Percentiles rank a stretch among this genome's conserved stretches.
These are phyloP conservation scores for Yamadazyma jaroonii DNA, from an alignment of 1,139 yeast genomes.

Conservation along the genomic window DNA sequence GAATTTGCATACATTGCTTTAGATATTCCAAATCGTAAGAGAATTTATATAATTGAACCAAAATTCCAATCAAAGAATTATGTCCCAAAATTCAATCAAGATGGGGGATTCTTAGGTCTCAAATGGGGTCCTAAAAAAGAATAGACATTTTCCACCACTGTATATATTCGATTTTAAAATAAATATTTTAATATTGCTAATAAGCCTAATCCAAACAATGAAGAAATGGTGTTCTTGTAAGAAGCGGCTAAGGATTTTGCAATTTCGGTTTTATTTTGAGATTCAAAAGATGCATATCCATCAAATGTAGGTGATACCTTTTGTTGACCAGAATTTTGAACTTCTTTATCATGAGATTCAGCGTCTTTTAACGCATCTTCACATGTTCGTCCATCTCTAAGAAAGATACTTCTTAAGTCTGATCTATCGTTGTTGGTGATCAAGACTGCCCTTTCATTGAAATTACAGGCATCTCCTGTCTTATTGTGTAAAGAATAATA, in stretches of 20 bases:
- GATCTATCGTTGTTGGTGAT: conserved; percentile 21
- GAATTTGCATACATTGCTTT: conserved; percentile 73
- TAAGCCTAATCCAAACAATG: not conserved
- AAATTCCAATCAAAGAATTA: conserved; percentile 39
- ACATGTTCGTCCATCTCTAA: conserved; percentile 31
- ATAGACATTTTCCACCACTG: conserved; percentile 1
- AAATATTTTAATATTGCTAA: not conserved
- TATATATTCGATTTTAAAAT: conserved; percentile 1
- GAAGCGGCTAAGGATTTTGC: not conserved
- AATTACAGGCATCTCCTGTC: conserved; percentile 32
- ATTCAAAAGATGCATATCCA: not conserved
- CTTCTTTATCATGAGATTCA: not conserved
- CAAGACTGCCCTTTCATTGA: conserved; percentile 36
- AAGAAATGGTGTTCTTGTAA: not conserved
- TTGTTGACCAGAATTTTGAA: not conserved
- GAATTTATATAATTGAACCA: conserved; percentile 72
- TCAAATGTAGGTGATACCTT: not conserved
- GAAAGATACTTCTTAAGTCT: conserved; percentile 18
- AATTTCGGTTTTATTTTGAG: conserved; percentile 2
- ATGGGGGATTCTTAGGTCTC: conserved; percentile 69
- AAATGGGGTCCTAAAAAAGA: conserved; percentile 82
- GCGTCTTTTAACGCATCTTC: conserved; percentile 7
- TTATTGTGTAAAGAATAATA: conserved; percentile 33
- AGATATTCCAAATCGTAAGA: conserved; percentile 69
- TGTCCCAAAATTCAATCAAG: conserved; percentile 28